phyloP scores from a whole-genome alignment of 225 moss, liverwort and hornwort genomes.

The Marchantia paleacea region DNA sequence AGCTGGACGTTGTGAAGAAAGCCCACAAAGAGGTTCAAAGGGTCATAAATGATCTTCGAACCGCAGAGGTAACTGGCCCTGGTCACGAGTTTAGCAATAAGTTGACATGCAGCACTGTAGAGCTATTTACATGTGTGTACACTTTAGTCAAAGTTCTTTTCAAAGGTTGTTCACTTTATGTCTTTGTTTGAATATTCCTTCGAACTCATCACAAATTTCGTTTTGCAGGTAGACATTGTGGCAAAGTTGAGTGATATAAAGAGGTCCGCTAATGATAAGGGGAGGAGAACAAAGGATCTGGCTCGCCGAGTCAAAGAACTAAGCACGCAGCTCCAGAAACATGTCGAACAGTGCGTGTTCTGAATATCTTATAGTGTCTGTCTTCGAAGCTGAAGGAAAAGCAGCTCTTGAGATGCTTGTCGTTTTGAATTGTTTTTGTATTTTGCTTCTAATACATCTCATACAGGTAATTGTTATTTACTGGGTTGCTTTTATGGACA shows the following conservation, averaged over 20 bases:
- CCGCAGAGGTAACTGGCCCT: slow-evolving; percentile 57
- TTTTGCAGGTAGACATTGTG: slow-evolving; percentile 71
- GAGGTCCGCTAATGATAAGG: slow-evolving; percentile 57
- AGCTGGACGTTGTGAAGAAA: slow-evolving; percentile 62
- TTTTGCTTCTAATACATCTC: too few species aligned
- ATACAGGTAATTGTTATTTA: too few species aligned
- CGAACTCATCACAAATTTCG: neutral
- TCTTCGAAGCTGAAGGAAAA: neutral
- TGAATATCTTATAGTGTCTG: neutral
- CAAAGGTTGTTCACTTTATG: neutral
- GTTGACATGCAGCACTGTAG: neutral
- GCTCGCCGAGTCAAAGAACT: slow-evolving; percentile 45
- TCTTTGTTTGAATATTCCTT: neutral
- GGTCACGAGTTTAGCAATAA: neutral
- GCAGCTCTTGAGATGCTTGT: neutral
- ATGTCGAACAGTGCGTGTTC: slow-evolving; percentile 70
- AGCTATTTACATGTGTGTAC: neutral
- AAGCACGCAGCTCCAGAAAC: slow-evolving; percentile 50
- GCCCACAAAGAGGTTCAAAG: slow-evolving; percentile 57
- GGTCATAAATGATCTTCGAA: slow-evolving; percentile 58
- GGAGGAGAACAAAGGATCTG: slow-evolving; percentile 60
- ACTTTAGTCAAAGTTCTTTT: neutral
- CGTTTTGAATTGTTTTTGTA: too few species aligned
- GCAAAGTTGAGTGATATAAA: slow-evolving; percentile 69
- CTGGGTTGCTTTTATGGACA: slow-evolving; percentile 30